phyloP scores from a whole-genome alignment of 257 asterid species.

The Anisodus acutangulus region DNA sequence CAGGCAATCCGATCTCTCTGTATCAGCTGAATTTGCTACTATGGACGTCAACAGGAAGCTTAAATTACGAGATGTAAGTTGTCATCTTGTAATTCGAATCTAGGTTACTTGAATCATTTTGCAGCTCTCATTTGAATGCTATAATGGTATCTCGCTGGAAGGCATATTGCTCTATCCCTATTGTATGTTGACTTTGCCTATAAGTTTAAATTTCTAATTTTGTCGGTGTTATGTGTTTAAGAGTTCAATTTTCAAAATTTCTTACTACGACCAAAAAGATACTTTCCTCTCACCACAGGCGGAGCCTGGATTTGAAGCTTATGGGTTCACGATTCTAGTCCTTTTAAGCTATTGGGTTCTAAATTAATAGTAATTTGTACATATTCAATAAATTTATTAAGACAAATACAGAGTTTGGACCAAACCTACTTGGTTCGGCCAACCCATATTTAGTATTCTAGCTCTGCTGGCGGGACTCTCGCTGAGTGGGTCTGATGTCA shows the following conservation, averaged over 20 bases:
- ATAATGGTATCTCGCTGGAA: background rate
- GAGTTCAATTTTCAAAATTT: background rate
- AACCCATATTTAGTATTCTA: no score
- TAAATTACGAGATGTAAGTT: slow-evolving; percentile 25
- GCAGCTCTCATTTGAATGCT: slow-evolving; percentile 6
- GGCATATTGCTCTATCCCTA: background rate
- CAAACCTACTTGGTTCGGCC: no score
- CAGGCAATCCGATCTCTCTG: background rate
- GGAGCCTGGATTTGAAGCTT: no score
- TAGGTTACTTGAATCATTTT: background rate
- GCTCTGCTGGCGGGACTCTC: no score
- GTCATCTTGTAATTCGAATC: background rate
- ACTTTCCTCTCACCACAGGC: background rate
- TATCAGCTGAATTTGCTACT: background rate
- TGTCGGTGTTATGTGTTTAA: background rate
- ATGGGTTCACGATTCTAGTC: no score
- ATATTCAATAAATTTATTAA: no score
- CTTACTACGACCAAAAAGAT: background rate
- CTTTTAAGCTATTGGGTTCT: no score
- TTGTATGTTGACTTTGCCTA: background rate
- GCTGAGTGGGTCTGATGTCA: background rate
- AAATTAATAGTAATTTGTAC: no score
- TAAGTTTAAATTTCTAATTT: background rate
- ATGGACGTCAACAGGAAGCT: slow-evolving; percentile 18
- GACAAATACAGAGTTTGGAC: no score